phyloP scores from a whole-genome alignment of 2,329 filamentous ascomycete genomes.

The Arthrobotrys musiformis region DNA sequence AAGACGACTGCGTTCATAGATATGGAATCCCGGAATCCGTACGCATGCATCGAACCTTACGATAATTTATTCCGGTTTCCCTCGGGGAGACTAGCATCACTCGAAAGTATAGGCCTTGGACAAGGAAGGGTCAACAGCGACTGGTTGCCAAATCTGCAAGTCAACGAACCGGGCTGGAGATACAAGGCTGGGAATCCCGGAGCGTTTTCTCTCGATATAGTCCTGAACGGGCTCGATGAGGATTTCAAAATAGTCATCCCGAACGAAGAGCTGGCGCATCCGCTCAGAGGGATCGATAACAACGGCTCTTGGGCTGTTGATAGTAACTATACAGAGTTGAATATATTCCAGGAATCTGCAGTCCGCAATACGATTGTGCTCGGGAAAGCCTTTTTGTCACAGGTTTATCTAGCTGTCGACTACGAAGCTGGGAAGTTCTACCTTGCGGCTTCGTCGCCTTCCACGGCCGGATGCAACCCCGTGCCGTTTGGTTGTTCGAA shows the following conservation, averaged over 20 bases:
- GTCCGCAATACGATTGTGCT: conserved; percentile 50
- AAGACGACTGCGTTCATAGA: conserved; percentile 41
- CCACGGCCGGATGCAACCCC: conserved; percentile 39
- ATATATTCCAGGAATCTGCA: conserved; percentile 46
- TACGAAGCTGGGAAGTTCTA: conserved; percentile 53
- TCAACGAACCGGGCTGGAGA: conserved; percentile 51
- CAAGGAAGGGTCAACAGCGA: conserved; percentile 32
- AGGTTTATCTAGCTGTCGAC: conserved; percentile 43
- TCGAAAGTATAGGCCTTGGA: conserved; percentile 40
- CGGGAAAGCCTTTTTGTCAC: conserved; percentile 49
- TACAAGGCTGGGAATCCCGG: conserved; percentile 42
- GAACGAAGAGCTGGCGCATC: conserved; percentile 39
- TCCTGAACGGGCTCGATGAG: conserved; percentile 39
- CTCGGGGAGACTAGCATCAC: conserved; percentile 32
- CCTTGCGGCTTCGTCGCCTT: conserved; percentile 42
- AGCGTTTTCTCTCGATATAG: conserved; percentile 41
- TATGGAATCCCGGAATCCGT: conserved; percentile 46
- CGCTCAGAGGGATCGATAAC: conserved; percentile 41
- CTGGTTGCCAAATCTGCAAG: conserved; percentile 45
- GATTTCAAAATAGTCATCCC: conserved; percentile 39
- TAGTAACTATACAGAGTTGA: conserved; percentile 46
- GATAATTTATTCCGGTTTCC: conserved; percentile 48
- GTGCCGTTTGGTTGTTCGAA: conserved; percentile 15
- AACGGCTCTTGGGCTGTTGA: conserved; percentile 41
- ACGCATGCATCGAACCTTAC: conserved; percentile 53